Evolutionary conservation across 169 alveolate species (phyloP), one percentile per base, ranked within the genome.

Genomic region (Plasmodium inui): DNA sequence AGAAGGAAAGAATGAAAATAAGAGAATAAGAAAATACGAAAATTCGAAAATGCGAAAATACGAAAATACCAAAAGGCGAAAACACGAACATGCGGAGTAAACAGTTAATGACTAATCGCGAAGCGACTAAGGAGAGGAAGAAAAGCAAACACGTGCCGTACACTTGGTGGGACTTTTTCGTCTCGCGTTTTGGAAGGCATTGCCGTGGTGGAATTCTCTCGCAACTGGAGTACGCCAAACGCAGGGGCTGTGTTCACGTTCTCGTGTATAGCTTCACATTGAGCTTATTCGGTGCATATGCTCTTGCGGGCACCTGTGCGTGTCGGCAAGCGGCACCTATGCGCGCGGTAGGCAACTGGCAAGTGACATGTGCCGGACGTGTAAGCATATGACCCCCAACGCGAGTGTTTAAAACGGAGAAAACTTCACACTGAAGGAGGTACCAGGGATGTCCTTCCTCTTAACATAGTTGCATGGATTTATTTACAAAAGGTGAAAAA

Each of bases 401-500:
- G 76, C 37, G 37, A 9, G 12, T 79, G 12, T 79, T 79, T n/a
- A 14, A 39, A 79, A 44, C 8, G 57, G 28, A 22, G 19, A 79
- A 79, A 79, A 79, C 14, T 44, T 79, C 70, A 41, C 84, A n/a
- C 55, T 79, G 70, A 8, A 79, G 34, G n/a, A 79, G 34, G 14
- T 79, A 17, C 30, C 84, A 79, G 44, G 57, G 70, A 12, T 39
- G 84, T 79, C 57, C 41, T 50, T 44, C 39, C 39, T 19, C 55
- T 79, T 19, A 26, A 50, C 61, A 50, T 28, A 41, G 84, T 41
- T 79, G 84, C 72, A 37, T 79, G 57, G 17, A 32, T 22, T 50
- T 14, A 32, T n/a, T 74, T 74, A 74, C 82, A 74, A 32, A 79
- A 79, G 44, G 55, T n/a, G 26, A 19, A 79, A 79, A 44, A 79